Evolutionary conservation across 2,329 filamentous ascomycete species (phyloP), one percentile per base, ranked within the genome.

Genomic region (Juglanconis sp.): DNA sequence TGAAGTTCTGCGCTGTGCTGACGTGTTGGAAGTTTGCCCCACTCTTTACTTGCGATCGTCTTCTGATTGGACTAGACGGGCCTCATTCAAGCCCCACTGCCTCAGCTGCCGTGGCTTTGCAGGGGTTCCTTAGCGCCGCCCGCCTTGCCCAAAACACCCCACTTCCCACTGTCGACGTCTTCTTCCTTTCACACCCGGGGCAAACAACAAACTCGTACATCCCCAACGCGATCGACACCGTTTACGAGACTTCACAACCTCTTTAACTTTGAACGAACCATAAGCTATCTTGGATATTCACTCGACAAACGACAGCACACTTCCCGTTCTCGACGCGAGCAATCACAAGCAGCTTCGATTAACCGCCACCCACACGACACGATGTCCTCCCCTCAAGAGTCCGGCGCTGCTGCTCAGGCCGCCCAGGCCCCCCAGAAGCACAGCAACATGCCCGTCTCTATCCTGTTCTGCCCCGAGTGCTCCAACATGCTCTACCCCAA

Each of bases 401-500:
- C 77, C 50, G 72, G 72, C 57, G 75, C 76, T 36, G 70, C 69
- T 65, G 71, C 72, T 24, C 70, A 71, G 54, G 74, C 69, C 65
- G 71, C 72, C 30, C 70, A 71, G 54, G 74, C 71, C 61, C 75
- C 80, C 66, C 73, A 72, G 63, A 78, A 82, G 68, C 82, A 81
- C 69, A 79, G 79, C 67, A 79, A 81, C 65, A 87, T 94, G 77
- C 92, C 96, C 75, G 93, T 98, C 76, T 92, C 91, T 52, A 99
- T 98, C 77, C 89, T 91, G 71, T 99, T 99, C 83, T 99, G 95
- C 81, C 92, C 92, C 69, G 95, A 99, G 83, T 99, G 95, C 80
- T 96, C 93, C 69, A 99, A 99, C 82, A 90, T 99, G 85, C 83
- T 99, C 58, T 98, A 98, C 72, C 95, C 95, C 54, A 95, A 96